Evolutionary conservation across 495 filamentous ascomycete genomes (phyloP), one percentile per base, ranked within the genome.

Genomic region (Parachaetomium inaequale): DNA sequence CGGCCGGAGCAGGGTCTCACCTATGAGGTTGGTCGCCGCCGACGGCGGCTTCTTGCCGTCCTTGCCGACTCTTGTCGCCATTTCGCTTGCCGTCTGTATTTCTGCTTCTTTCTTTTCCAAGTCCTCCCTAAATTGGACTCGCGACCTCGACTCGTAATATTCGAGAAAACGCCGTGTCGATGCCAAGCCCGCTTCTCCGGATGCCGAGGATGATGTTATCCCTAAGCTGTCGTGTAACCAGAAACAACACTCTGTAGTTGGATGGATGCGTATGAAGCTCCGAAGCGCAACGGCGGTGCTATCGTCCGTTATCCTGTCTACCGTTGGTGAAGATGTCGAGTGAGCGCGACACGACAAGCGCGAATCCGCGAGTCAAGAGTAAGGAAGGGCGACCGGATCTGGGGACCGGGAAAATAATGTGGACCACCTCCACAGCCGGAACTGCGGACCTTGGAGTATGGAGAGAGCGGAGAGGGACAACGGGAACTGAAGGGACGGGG

Each of bases 1-100:
- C 59, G 42, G 12, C 19, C 19, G 8, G 26, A 6, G 58, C 10
- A 55, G 28, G 55, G 58, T 57, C 79, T 71, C 83, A 96, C 93
- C 93, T 72, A 98, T 96, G 62, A 98, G 75, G 73, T 98, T 97
- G 15, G 91, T 93, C 32, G 94, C 92, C 62, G 88, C 88, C 36
- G 92, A 91, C 42, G 93, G 82, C 68, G 88, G 87, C 81, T 90
- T 85, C 75, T 87, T 92, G 74, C 87, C 85, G 72, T 88, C 84
- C 54, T 47, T 57, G 58, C 85, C 85, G 68, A 82, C 70, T 58
- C 75, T 79, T 25, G 72, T 72, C 59, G 75, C 73, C 77, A 79
- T 80, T 29, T 55, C 55, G 63, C 29, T 51, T 43, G 40, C 59
- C 58, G 51, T 63, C 46, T 58, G 25, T 47, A 1, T 55, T n/a